Percentiles rank a stretch among this genome's conserved stretches.
These are phyloP conservation scores for Salicornia ramosissima DNA, from an alignment of 148 eudicot species.

Conservation along the genomic window DNA sequence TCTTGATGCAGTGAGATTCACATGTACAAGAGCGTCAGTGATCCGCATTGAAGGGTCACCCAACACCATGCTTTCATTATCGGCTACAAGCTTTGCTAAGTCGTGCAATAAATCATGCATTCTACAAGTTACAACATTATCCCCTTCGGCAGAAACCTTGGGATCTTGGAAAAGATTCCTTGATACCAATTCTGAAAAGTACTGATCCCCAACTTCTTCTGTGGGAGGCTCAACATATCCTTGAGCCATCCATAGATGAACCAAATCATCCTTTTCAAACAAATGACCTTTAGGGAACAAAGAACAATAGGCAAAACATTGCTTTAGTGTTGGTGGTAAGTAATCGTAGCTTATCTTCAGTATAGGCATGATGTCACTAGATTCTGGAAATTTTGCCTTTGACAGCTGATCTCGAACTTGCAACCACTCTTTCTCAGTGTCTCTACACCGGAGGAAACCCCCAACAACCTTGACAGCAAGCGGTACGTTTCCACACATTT, in stretches of 20 bases:
- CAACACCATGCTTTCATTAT: background rate
- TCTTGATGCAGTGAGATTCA: too few species aligned
- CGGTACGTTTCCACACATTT: constrained; percentile 9
- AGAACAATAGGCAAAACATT: constrained; percentile 26
- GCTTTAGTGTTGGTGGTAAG: background rate
- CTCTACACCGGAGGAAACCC: background rate
- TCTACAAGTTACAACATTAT: background rate
- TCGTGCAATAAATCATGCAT: constrained; percentile 25
- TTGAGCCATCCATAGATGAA: constrained; percentile 27
- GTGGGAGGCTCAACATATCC: constrained; percentile 8
- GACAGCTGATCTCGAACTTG: background rate
- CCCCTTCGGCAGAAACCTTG: background rate
- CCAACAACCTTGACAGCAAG: constrained; percentile 16
- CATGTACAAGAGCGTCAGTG: background rate
- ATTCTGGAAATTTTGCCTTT: background rate
- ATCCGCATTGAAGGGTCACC: background rate
- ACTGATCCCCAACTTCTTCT: constrained; percentile 10
- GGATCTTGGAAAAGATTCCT: constrained; percentile 8
- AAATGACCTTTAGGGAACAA: constrained; percentile 7
- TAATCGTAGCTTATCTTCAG: constrained; percentile 17
- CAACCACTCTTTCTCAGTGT: constrained; percentile 11
- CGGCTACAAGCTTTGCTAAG: constrained; percentile 10
- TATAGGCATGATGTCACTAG: background rate
- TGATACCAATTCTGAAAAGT: background rate
- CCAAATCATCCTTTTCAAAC: constrained; percentile 4